Base-by-base conservation (phyloP, 2,329 filamentous ascomycete genomes). In the Alternaria metachromatica region DNA sequence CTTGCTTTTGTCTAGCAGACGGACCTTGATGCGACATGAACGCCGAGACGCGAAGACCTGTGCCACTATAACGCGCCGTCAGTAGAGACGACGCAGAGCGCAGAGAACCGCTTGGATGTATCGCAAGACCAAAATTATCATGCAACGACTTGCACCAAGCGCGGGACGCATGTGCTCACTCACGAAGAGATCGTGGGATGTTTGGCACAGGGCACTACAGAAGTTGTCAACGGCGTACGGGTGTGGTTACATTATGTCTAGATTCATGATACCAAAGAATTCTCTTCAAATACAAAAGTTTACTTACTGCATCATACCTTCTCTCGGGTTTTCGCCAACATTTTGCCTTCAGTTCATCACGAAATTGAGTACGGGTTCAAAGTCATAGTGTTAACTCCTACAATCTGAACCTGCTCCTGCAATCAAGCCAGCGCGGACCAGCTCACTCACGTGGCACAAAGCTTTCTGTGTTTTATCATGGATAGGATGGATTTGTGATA, bases 301-400 rank as follows among this genome's bases (percentile, higher is more conserved):
- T 21, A n/a, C 15, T 11, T 28, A 12, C 15, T 41, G 15, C 9
- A 41, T 41, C 15, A 6, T 13, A 5, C 13, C 13, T 50, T 20
- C 20, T 15, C 26, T 21, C n/a, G 2, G 3, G 0, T 4, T 18
- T 6, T 0, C 7, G 26, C 21, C 7, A 9, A 1, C 7, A 30
- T 23, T 18, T 30, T 6, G 12, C n/a, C 28, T 51, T 21, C 1
- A 9, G 12, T 11, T 33, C 2, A 33, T 11, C 5, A 21, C 2
- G 7, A 0, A 20, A 21, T 13, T 0, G 12, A 15, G 26, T 9
- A 51, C 21, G 12, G 1, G 9, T 23, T 26, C 13, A 28, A 23
- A 12, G 49, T 37, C 28, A 33, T 12, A 6, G 6, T 15, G 2
- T 7, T 10, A 11, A 51, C 15, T 15, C 8, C 18, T 6, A 3